Base-by-base conservation (phyloP, 495 filamentous ascomycete species). In the Penicillium odoratum region DNA sequence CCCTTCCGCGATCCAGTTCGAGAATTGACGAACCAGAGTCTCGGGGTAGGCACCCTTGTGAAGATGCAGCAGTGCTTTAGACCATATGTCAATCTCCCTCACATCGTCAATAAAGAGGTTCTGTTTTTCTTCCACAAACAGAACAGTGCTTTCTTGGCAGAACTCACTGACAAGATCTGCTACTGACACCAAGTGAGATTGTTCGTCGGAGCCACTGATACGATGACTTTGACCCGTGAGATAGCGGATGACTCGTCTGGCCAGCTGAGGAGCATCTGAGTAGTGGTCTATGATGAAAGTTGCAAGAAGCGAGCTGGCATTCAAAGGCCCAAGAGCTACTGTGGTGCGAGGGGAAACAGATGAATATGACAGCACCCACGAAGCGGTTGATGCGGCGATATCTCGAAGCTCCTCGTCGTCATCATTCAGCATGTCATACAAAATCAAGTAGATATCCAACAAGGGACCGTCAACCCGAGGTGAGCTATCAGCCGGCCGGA, bases 401-500 rank as follows among this genome's bases (percentile, higher is more conserved):
- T 87, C 82, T 4, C 93, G 81, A 40, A 96, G 78, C 42, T 96
- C 93, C 45, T 95, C 90, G 62, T 97, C 94, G 62, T 98, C 94
- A 69, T 97, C 94, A 58, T 89, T 87, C 0, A 97, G 76, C 60
- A 79, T 69, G 60, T 89, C 82, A 63, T 86, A 88, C 5, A 87
- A 58, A 7, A 78, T 61, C 26, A 86, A 51, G 44, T 82, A 84
- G 6, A 80, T 55, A 8, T 77, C 72, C 52, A 83, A 43, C 62
- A 81, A 53, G 60, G 66, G 53, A 6, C 50, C 21, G 36, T 74
- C 68, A 2, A 64, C 53, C 18, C 66, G 63, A 26, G 73, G 65
- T 58, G 72, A 43, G 49, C 59, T 43, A 38, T 58, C 58, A 0
- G 52, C 21, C 1, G 69, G 63, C 10, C 74, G 71, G 8, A 73